Evolutionary conservation across 306 rosid genomes (phyloP).

Genomic region (Prunus mira): DNA sequence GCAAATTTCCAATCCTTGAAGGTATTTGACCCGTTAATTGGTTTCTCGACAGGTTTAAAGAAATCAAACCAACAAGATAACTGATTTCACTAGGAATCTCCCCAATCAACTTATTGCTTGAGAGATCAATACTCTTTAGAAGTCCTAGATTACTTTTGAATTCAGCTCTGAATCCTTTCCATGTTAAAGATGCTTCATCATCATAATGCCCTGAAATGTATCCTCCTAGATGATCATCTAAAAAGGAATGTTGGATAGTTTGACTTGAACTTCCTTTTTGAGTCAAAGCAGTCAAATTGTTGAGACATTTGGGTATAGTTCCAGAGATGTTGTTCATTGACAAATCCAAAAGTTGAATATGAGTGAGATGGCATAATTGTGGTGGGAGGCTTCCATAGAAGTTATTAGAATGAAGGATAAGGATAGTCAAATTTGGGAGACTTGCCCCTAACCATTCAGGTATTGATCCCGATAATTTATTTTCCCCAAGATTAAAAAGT

Average conservation of each 20-base stretch:
- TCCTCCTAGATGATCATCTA: too few relatives aligned
- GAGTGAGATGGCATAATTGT: neutral
- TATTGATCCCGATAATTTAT: neutral
- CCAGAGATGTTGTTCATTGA: conserved; percentile 3
- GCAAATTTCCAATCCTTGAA: conserved; percentile 4
- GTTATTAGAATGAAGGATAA: neutral
- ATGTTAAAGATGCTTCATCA: neutral
- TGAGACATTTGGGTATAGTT: conserved; percentile 17
- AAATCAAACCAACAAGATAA: neutral
- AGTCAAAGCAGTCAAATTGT: neutral
- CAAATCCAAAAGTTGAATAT: neutral
- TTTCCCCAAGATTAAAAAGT: neutral
- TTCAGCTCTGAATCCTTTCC: neutral
- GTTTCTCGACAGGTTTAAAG: conserved; percentile 14
- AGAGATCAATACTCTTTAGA: neutral
- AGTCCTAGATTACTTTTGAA: neutral
- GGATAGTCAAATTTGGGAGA: neutral
- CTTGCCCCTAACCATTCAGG: conserved; percentile 15
- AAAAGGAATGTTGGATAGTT: neutral
- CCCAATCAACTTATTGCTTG: neutral
- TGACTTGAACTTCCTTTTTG: neutral
- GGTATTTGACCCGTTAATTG: conserved; percentile 29
- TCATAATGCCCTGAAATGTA: neutral
- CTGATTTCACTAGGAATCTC: neutral
- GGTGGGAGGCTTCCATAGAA: conserved; percentile 2